phyloP scores from a whole-genome alignment of 2,329 filamentous ascomycete species.

The Cladosporium sphaerospermum region DNA sequence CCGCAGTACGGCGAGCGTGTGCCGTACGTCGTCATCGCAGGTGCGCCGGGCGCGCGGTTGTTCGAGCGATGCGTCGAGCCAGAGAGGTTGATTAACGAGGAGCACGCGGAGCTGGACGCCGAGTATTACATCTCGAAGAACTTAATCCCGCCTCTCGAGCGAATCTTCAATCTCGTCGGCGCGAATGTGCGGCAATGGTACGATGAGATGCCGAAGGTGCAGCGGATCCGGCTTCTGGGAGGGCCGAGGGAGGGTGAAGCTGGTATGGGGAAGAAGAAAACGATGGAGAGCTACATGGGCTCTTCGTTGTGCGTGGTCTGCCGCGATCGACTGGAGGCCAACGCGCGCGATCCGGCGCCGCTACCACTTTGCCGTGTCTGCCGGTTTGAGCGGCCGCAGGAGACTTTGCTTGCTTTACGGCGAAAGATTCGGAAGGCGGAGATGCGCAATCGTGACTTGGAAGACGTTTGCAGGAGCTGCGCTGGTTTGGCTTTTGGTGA shows the following conservation, averaged over 20 bases:
- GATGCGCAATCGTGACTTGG: constrained; percentile 56
- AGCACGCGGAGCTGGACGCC: constrained; percentile 75
- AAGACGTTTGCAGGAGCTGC: constrained; percentile 73
- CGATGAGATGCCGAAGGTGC: constrained; percentile 91
- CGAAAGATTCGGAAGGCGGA: constrained; percentile 58
- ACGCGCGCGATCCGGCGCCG: constrained; percentile 14
- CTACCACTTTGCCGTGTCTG: constrained; percentile 56
- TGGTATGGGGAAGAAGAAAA: constrained; percentile 45
- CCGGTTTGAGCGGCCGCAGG: constrained; percentile 43
- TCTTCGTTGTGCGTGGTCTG: constrained; percentile 75
- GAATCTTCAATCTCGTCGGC: constrained; percentile 93
- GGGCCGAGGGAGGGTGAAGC: constrained; percentile 22
- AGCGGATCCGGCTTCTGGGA: constrained; percentile 61
- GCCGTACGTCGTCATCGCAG: constrained; percentile 87
- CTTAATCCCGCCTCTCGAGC: constrained; percentile 85
- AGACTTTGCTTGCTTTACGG: constrained; percentile 60
- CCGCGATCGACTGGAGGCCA: constrained; percentile 48
- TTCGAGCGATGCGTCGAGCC: constrained; percentile 87
- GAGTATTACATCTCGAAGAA: constrained; percentile 98
- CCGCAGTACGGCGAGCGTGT: constrained; percentile 94
- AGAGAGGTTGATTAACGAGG: constrained; percentile 69
- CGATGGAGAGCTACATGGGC: constrained; percentile 90
- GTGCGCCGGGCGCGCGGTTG: constrained; percentile 76
- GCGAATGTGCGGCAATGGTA: constrained; percentile 89
- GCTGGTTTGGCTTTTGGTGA: constrained; percentile 67